These are phyloP conservation scores for Stachybotrys chlorohalonatus DNA, from an alignment of 2,329 filamentous ascomycete species.

Conservation along the genomic window DNA sequence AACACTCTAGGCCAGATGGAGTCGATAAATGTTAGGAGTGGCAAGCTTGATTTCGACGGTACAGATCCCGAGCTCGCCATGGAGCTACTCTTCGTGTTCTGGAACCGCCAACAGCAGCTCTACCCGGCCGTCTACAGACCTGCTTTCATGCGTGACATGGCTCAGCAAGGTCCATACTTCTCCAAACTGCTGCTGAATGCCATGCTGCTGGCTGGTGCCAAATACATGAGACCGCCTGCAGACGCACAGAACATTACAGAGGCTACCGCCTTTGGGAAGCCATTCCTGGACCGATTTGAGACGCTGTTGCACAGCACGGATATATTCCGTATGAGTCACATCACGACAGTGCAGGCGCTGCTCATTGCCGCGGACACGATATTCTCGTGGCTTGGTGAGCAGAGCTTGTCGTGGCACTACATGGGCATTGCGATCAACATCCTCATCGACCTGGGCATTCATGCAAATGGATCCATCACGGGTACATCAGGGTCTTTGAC, in stretches of 20 bases:
- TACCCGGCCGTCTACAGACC: slow-evolving; percentile 37
- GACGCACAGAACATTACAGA: slow-evolving; percentile 14
- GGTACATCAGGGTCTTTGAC: slow-evolving; percentile 15
- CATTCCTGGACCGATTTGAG: slow-evolving; percentile 31
- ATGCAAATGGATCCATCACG: slow-evolving; percentile 20
- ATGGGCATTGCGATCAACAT: slow-evolving; percentile 47
- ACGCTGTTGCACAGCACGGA: slow-evolving; percentile 29
- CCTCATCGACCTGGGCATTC: slow-evolving; percentile 43
- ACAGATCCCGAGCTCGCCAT: slow-evolving; percentile 38
- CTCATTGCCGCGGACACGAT: slow-evolving; percentile 37
- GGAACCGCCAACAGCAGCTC: slow-evolving; percentile 43
- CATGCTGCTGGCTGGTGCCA: slow-evolving; percentile 31
- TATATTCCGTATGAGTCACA: slow-evolving; percentile 23
- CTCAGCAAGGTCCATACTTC: slow-evolving; percentile 44
- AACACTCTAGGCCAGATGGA: slow-evolving; percentile 28
- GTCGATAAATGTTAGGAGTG: slow-evolving; percentile 28
- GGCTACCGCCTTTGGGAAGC: slow-evolving; percentile 15
- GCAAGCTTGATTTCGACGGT: slow-evolving; percentile 40
- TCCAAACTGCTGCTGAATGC: slow-evolving; percentile 47
- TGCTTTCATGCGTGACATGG: slow-evolving; percentile 44
- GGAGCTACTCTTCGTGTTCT: slow-evolving; percentile 40
- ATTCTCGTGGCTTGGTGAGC: slow-evolving; percentile 34
- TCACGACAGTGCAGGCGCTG: slow-evolving; percentile 41
- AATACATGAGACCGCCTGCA: not conserved
- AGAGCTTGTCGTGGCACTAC: slow-evolving; percentile 44